phyloP scores from a whole-genome alignment of 2,329 filamentous ascomycete genomes.

The Cladosporium halotolerans region DNA sequence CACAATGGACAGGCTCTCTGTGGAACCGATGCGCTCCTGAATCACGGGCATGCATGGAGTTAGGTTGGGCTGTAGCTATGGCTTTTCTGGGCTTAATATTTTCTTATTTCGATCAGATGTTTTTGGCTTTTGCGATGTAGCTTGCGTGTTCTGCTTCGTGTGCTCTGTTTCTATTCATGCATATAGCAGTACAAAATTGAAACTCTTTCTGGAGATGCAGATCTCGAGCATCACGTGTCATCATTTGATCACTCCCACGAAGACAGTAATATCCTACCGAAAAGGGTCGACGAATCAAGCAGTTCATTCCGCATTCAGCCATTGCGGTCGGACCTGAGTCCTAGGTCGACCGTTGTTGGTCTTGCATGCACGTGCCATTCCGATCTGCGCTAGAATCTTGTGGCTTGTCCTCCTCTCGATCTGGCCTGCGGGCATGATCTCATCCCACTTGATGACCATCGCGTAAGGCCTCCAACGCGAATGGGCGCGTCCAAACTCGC shows the following conservation, averaged over 20 bases:
- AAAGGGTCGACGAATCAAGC: background rate
- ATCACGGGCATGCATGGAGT: too few species aligned
- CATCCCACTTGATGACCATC: background rate
- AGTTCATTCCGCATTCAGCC: too few species aligned
- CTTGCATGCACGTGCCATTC: background rate
- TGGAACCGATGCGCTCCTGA: constrained; percentile 7
- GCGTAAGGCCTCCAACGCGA: background rate
- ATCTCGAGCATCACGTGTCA: background rate
- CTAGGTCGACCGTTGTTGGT: too few species aligned
- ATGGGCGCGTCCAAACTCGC: too few species aligned
- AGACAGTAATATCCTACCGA: background rate
- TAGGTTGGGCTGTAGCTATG: too few species aligned
- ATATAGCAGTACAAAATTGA: too few species aligned
- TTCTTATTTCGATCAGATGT: background rate
- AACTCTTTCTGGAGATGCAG: too few species aligned
- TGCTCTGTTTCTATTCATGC: too few species aligned
- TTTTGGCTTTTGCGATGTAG: background rate
- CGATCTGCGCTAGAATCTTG: constrained; percentile 2
- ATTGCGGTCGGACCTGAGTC: too few species aligned
- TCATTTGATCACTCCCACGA: background rate
- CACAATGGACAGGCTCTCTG: background rate
- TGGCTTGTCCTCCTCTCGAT: constrained; percentile 5
- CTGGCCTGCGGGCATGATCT: constrained; percentile 7
- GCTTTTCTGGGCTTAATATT: too few species aligned
- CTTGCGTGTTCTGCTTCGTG: background rate